These are phyloP conservation scores for Moringa oleifera DNA, from an alignment of 345 rosid species.

Conservation along the genomic window DNA sequence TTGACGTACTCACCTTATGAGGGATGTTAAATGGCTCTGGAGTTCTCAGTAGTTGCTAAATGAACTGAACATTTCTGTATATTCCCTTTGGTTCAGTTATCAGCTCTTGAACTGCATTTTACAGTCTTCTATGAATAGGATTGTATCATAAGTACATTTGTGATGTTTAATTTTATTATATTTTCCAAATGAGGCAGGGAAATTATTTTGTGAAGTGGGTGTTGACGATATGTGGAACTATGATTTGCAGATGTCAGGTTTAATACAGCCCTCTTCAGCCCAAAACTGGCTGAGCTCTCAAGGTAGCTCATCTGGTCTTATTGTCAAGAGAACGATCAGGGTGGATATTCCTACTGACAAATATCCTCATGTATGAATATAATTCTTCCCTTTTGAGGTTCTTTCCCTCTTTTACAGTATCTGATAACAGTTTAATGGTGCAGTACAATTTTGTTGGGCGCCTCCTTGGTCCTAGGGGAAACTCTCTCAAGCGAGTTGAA, in stretches of 20 bases:
- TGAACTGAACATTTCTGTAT: background rate
- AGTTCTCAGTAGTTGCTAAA: background rate
- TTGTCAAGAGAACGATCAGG: constrained; percentile 81
- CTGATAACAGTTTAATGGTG: constrained; percentile 23
- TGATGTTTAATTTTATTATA: background rate
- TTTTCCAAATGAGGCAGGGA: background rate
- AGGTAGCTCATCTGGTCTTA: constrained; percentile 75
- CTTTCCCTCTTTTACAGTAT: constrained; percentile 6
- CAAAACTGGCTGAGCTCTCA: constrained; percentile 80
- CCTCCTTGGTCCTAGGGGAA: constrained; percentile 96
- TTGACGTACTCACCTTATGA: background rate
- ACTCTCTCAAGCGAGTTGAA: constrained; percentile 97
- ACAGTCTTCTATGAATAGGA: background rate
- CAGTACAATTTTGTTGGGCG: constrained; percentile 99
- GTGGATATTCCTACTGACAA: constrained; percentile 91
- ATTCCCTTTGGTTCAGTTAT: background rate
- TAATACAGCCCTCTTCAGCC: constrained; percentile 53
- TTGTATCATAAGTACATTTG: background rate
- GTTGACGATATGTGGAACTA: constrained; percentile 26
- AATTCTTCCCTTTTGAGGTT: background rate
- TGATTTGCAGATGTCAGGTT: constrained; percentile 57
- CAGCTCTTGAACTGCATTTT: background rate
- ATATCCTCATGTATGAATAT: constrained; percentile 65
- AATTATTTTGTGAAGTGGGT: constrained; percentile 1
- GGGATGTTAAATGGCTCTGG: background rate